A percentile compares a stretch with the other conserved stretches of the same genome.
Conservation (phyloP, 2,329 filamentous ascomycete genomes). For the Ascomycota sp. region DNA sequence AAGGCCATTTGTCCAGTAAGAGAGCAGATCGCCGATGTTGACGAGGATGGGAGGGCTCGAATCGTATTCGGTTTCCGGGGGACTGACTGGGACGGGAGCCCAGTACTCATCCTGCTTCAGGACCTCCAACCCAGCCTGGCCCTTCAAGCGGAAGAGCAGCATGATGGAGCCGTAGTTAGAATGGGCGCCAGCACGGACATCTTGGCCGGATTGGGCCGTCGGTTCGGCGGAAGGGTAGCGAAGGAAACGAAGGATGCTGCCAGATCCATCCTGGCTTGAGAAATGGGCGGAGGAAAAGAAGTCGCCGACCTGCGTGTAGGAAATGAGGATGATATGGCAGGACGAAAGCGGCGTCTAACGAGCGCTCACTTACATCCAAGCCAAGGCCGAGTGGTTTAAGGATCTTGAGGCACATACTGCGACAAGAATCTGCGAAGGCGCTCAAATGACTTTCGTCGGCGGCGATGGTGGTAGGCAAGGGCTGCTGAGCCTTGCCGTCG, state of each 20-base stretch:
- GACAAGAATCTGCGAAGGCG: conserved; percentile 50
- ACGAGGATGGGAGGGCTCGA: conserved; percentile 57
- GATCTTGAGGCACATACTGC: conserved; percentile 49
- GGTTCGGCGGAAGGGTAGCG: conserved; percentile 41
- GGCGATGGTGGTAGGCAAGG: conserved; percentile 45
- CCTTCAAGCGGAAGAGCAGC: conserved; percentile 67
- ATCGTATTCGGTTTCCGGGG: conserved; percentile 36
- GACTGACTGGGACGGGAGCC: conserved; percentile 48
- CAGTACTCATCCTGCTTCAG: conserved; percentile 33
- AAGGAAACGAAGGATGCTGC: conserved; percentile 48
- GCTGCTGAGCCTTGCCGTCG: conserved; percentile 50
- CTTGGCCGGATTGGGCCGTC: conserved; percentile 24
- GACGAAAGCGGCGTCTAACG: neutral
- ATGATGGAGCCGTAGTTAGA: conserved; percentile 63
- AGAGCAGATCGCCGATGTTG: conserved; percentile 49
- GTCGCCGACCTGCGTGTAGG: conserved; percentile 16
- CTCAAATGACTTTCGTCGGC: conserved; percentile 39
- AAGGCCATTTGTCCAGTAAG: conserved; percentile 80
- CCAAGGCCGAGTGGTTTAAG: conserved; percentile 62
- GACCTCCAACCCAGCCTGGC: conserved; percentile 76
- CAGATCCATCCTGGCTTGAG: conserved; percentile 22
- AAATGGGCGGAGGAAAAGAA: conserved; percentile 36
- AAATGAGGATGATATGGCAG: neutral
- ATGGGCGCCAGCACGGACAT: conserved; percentile 78
- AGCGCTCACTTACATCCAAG: conserved; percentile 31